phyloP scores from a whole-genome alignment of 1,284 basidiomycete species.

The Microstroma glucosiphilum region DNA sequence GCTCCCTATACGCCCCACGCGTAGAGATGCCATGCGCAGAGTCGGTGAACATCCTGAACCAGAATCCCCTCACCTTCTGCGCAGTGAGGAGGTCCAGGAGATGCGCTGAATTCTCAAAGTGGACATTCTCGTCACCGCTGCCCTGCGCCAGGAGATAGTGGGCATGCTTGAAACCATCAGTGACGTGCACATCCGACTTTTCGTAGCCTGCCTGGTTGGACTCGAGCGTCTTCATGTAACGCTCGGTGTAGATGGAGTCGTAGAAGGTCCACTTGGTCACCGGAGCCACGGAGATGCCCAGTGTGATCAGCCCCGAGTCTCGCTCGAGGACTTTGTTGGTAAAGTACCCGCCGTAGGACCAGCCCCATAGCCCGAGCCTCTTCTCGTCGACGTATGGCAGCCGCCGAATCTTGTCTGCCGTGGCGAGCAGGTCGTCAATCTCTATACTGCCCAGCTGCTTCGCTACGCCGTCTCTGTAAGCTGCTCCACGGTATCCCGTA shows the following conservation, averaged over 20 bases:
- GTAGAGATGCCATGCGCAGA: slow-evolving; percentile 68
- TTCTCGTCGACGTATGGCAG: slow-evolving; percentile 69
- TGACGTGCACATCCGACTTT: slow-evolving; percentile 74
- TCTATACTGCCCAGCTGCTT: slow-evolving; percentile 80
- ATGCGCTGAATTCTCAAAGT: slow-evolving; percentile 82
- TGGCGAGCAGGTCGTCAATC: slow-evolving; percentile 76
- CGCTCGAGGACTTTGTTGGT: slow-evolving; percentile 53
- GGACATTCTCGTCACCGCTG: slow-evolving; percentile 52
- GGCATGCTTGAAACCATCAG: slow-evolving; percentile 70
- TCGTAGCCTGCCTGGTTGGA: slow-evolving; percentile 75
- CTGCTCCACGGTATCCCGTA: slow-evolving; percentile 80
- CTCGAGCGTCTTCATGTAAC: slow-evolving; percentile 74
- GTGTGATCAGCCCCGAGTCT: slow-evolving; percentile 71
- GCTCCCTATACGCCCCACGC: slow-evolving; percentile 71
- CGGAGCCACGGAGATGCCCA: slow-evolving; percentile 77
- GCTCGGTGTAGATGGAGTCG: slow-evolving; percentile 73
- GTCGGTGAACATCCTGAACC: slow-evolving; percentile 94
- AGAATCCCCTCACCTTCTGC: slow-evolving; percentile 67
- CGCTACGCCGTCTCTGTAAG: slow-evolving; percentile 73
- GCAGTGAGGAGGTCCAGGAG: slow-evolving; percentile 84
- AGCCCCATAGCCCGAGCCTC: slow-evolving; percentile 67
- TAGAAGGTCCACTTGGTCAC: slow-evolving; percentile 52
- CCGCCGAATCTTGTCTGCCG: slow-evolving; percentile 57
- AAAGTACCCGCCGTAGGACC: slow-evolving; percentile 42
- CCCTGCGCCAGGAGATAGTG: slow-evolving; percentile 85